Percentiles rank a stretch among this genome's conserved stretches.
These are phyloP conservation scores for Mimosa bimucronata DNA, from an alignment of 306 rosid species.

Conservation along the genomic window DNA sequence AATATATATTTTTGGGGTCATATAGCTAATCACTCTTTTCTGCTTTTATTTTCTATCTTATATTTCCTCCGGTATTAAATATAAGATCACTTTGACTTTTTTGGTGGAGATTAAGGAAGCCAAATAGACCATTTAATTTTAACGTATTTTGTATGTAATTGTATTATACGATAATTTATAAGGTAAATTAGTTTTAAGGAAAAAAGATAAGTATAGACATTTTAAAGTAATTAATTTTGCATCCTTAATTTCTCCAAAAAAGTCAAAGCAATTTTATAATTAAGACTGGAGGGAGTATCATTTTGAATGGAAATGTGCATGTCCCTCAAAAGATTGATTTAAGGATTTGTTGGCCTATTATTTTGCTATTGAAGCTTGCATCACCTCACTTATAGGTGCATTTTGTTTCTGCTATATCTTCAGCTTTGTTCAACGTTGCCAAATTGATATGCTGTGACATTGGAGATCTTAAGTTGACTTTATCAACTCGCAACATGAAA, in stretches of 20 bases:
- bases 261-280: too few species aligned
- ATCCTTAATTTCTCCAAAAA: too few species aligned
- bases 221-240: too few species aligned
- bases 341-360: conserved; percentile 18
- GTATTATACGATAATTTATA: too few species aligned
- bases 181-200: too few species aligned
- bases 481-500: conserved; percentile 91
- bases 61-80: too few species aligned
- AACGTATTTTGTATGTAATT: too few species aligned
- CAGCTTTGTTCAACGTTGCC: conserved; percentile 72
- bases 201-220: too few species aligned
- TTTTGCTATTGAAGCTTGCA: neutral
- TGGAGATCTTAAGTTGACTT: conserved; percentile 80
- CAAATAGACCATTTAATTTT: too few species aligned
- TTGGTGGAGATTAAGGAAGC: too few species aligned
- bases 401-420: conserved; percentile 41
- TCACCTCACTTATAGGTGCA: conserved; percentile 23
- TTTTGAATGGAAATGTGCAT: neutral
- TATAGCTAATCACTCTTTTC: neutral
- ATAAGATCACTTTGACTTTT: too few species aligned
- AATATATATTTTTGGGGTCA: neutral
- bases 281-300: too few species aligned
- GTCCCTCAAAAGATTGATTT: neutral
- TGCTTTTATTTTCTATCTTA: neutral
- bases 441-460: conserved; percentile 76